Evolutionary conservation across 805 yeast species (phyloP), one percentile per base, ranked within the genome.

Genomic region (Starmerella gropengiesseri): DNA sequence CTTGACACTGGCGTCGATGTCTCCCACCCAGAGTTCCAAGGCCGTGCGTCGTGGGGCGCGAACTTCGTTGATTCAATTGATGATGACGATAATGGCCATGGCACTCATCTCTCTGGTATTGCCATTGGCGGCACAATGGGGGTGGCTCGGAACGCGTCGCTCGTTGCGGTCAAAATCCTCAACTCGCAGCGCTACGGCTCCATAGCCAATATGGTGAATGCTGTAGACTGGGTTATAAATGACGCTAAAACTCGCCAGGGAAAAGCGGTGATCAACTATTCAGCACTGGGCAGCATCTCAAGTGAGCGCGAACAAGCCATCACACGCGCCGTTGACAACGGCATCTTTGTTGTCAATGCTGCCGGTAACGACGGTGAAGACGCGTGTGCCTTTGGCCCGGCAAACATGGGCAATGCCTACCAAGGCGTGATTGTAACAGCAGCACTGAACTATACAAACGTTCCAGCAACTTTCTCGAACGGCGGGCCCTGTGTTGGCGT

Each of bases 51-150:
- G 30, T 83, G 93, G 93, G 94, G 94, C 53, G 71, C 77, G 39
- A 83, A 93, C 45, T 69, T 83, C 52, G 94, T 93, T 52, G 54
- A 62, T 40, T 79, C 78, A 55, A 84, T 77, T 54, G 71, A 70
- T 41, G 85, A 78, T 52, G 95, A 87, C 60, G 91, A 85, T 41
- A 81, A 83, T 56, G 96, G 95, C 40, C 96, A 86, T 64, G 96
- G 96, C 57, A 84, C 95, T 35, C 96, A 86, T 59, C 84, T 93
- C 67, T 94, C 95, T n/a, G 96, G 95, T 64, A 85, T 93, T 27
- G 83, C 87, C 55, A 95, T 79, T 39, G 81, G 91, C 18, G 68
- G 69, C 47, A 67, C 74, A 40, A 83, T 78, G 51, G 95, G 95
- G 66, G 83, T 84, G 43, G 87, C 94, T 44, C 84, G 85, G 64